These are phyloP conservation scores for Diaporthe ampelina DNA, from an alignment of 2,329 filamentous ascomycete genomes.

Conservation along the genomic window DNA sequence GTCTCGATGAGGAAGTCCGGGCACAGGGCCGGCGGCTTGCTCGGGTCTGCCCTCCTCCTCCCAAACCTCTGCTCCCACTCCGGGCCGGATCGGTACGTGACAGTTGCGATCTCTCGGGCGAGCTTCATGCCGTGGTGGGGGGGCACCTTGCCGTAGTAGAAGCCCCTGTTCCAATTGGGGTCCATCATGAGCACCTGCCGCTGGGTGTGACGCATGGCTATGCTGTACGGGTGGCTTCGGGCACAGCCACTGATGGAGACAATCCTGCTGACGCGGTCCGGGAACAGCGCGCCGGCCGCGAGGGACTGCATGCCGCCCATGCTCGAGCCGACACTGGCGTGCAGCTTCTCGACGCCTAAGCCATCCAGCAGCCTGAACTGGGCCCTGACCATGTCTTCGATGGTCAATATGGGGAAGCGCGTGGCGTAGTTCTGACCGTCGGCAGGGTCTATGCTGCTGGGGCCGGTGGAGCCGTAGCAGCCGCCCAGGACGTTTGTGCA, in stretches of 20 bases:
- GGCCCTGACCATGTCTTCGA: conserved; percentile 97
- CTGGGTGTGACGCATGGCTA: conserved; percentile 98
- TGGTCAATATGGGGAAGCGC: conserved; percentile 92
- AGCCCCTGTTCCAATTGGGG: conserved; percentile 94
- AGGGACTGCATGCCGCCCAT: conserved; percentile 99
- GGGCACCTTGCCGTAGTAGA: conserved; percentile 90
- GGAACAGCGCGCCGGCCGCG: conserved; percentile 86
- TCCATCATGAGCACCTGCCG: conserved; percentile 99
- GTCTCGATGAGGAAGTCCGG: conserved; percentile 98
- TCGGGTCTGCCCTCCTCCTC: conserved; percentile 85
- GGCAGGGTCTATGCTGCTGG: conserved; percentile 87
- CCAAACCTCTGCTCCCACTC: conserved; percentile 98
- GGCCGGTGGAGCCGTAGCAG: conserved; percentile 95
- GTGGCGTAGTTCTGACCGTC: conserved; percentile 93
- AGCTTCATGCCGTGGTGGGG: conserved; percentile 98
- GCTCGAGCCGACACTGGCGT: conserved; percentile 93
- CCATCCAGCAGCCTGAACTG: conserved; percentile 91
- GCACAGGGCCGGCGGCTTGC: conserved; percentile 91
- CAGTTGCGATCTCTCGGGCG: conserved; percentile 95
- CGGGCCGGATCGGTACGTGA: conserved; percentile 95
- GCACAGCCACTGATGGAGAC: conserved; percentile 95
- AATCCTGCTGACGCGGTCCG: conserved; percentile 83
- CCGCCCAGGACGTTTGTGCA: conserved; percentile 98
- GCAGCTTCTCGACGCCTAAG: conserved; percentile 82
- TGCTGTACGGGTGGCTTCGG: conserved; percentile 95